Conservation (phyloP, 2,329 filamentous ascomycete genomes). For the Cercospora berteroae region DNA sequence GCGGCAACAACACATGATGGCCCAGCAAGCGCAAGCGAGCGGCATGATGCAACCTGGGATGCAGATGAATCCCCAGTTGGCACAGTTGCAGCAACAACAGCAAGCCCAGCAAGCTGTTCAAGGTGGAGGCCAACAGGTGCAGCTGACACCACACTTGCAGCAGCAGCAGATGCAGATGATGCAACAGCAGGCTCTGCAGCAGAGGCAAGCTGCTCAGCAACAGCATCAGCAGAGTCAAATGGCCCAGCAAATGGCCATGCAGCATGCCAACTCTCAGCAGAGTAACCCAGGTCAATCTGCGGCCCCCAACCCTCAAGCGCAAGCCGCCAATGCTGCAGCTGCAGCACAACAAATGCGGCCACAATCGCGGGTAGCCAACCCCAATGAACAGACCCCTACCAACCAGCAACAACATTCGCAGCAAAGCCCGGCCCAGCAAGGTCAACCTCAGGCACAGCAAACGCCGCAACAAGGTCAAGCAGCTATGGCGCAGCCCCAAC, state of each 20-base stretch:
- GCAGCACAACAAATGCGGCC: conserved; percentile 40
- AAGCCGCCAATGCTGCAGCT: conserved; percentile 34
- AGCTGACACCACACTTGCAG: conserved; percentile 27
- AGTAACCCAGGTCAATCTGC: conserved; percentile 49
- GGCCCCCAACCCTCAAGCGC: conserved; percentile 41
- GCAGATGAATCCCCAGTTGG: conserved; percentile 38
- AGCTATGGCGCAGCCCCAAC: conserved; percentile 42
- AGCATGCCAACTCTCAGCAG: conserved; percentile 50
- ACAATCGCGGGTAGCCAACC: conserved; percentile 41
- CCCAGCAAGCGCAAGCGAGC: conserved; percentile 40
- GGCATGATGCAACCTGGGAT: conserved; percentile 30
- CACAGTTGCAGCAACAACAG: conserved; percentile 42
- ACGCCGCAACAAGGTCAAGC: conserved; percentile 44
- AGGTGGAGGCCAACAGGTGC: conserved; percentile 24
- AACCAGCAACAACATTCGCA: conserved; percentile 31
- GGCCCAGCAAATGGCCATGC: conserved; percentile 45
- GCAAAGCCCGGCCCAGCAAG: conserved; percentile 36
- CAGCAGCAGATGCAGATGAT: conserved; percentile 46
- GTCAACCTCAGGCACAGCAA: conserved; percentile 37
- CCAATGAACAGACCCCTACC: conserved; percentile 33
- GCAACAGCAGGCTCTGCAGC: conserved; percentile 39
- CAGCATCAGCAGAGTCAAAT: conserved; percentile 42
- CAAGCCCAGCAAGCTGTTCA: conserved; percentile 37
- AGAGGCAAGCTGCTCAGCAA: conserved; percentile 37
- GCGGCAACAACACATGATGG: conserved; percentile 48